Percentiles rank a stretch among this genome's conserved stretches.
Conservation (phyloP, 2,329 filamentous ascomycete genomes). For the Aureobasidium sp. region DNA sequence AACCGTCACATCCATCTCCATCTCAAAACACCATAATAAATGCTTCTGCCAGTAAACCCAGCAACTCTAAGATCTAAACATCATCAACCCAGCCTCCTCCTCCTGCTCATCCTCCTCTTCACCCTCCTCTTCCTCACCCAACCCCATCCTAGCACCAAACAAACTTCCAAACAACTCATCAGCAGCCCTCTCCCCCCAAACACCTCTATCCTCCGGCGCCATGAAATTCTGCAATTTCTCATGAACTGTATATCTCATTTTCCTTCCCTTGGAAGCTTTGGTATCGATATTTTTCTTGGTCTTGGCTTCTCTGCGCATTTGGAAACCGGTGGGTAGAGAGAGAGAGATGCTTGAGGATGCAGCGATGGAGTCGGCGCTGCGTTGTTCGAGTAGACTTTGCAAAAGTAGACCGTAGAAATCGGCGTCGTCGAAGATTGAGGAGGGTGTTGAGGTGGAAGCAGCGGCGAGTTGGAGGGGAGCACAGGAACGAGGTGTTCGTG, state of each 20-base stretch:
- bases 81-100: slow-evolving; percentile 22
- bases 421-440: slow-evolving; percentile 74
- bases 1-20: no score
- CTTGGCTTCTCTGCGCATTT: slow-evolving; percentile 63
- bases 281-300: slow-evolving; percentile 83
- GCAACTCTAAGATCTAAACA: slow-evolving; percentile 19
- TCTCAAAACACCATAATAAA: no score
- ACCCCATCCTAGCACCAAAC: slow-evolving; percentile 36
- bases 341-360: slow-evolving; percentile 24
- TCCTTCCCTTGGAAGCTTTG: slow-evolving; percentile 88
- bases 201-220: slow-evolving; percentile 74
- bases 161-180: slow-evolving; percentile 51
- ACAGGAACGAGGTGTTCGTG: slow-evolving; percentile 65
- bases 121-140: slow-evolving; percentile 35
- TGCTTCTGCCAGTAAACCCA: no score
- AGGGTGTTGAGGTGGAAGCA: slow-evolving; percentile 31
- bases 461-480: slow-evolving; percentile 55
- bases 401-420: slow-evolving; percentile 91
- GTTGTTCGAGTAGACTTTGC: slow-evolving; percentile 86
- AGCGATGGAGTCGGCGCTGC: slow-evolving; percentile 51
- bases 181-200: slow-evolving; percentile 73
- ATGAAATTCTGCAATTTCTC: slow-evolving; percentile 98
- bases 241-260: slow-evolving; percentile 89
- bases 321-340: slow-evolving; percentile 22
- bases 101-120: slow-evolving; percentile 24